Percentiles rank a stretch among this genome's conserved stretches.
Conservation (phyloP, 2,329 filamentous ascomycete species). For the Allantophomopsis lycopodina region DNA sequence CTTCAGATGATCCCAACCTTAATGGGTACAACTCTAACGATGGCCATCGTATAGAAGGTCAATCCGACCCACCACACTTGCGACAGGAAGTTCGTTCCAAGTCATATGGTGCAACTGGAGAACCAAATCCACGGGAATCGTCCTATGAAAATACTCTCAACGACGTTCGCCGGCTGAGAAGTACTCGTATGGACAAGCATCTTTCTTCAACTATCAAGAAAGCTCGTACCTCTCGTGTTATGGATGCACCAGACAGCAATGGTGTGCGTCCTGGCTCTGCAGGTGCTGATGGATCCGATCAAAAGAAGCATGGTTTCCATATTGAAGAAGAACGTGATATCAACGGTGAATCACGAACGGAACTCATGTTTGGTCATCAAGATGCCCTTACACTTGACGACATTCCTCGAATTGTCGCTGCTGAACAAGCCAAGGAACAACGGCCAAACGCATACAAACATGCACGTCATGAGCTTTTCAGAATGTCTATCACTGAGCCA, state of each 20-base stretch:
- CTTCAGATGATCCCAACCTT: slow-evolving; percentile 57
- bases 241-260: slow-evolving; percentile 69
- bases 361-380: slow-evolving; percentile 77
- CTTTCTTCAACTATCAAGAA: slow-evolving; percentile 87
- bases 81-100: slow-evolving; percentile 59
- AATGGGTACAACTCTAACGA: slow-evolving; percentile 53
- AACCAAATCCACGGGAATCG: slow-evolving; percentile 48
- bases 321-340: slow-evolving; percentile 69
- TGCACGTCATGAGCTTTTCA: slow-evolving; percentile 55
- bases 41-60: slow-evolving; percentile 38
- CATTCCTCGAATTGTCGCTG: slow-evolving; percentile 88
- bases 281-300: slow-evolving; percentile 42
- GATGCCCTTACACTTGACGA: slow-evolving; percentile 91
- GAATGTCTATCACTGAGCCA: slow-evolving; percentile 40
- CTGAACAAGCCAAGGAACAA: slow-evolving; percentile 88
- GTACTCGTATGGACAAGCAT: slow-evolving; percentile 87
- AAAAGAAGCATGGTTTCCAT: slow-evolving; percentile 47
- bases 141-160: slow-evolving; percentile 93
- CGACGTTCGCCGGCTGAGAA: slow-evolving; percentile 82
- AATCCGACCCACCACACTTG: slow-evolving; percentile 37
- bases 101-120: slow-evolving; percentile 51
- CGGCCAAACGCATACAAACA: slow-evolving; percentile 68
- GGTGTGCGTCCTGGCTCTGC: slow-evolving; percentile 58
- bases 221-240: slow-evolving; percentile 79
- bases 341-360: slow-evolving; percentile 55